Conservation (phyloP, 129 eudicot genomes). For the Scalesia atractyloides region DNA sequence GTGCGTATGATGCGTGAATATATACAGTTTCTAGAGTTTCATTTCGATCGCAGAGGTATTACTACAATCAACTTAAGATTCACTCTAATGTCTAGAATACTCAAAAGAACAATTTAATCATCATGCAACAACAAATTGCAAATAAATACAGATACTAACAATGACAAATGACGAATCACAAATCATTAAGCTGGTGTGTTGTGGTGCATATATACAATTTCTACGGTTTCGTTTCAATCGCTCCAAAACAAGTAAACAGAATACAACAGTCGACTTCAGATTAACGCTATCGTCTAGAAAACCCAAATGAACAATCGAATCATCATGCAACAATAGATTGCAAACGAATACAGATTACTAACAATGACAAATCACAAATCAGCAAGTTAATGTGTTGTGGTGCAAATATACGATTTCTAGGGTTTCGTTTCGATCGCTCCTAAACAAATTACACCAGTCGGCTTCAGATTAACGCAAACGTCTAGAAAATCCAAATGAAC, state of each 20-base stretch:
- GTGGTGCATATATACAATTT: too few relatives aligned
- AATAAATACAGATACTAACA: neutral
- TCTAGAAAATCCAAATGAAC: neutral
- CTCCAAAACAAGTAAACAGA: neutral
- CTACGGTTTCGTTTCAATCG: too few relatives aligned
- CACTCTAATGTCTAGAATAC: neutral
- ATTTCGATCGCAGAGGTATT: neutral
- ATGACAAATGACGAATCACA: neutral
- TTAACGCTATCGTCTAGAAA: conserved; percentile 4
- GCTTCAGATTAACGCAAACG: conserved; percentile 17
- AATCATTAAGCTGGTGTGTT: neutral
- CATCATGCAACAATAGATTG: conserved; percentile 10
- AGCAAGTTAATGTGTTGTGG: neutral
- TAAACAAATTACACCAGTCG: neutral
- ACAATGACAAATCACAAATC: too few relatives aligned
- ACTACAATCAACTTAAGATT: conserved; percentile 11
- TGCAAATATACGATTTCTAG: neutral
- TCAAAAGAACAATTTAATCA: neutral
- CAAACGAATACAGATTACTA: neutral
- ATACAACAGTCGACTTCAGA: conserved; percentile 6
- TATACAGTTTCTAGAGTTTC: neutral
- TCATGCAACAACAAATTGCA: conserved; percentile 3
- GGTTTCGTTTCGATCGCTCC: neutral
- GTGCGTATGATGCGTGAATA: too few relatives aligned
- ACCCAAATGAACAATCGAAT: neutral